Evolutionary conservation across 805 yeast genomes (phyloP), one percentile per base, ranked within the genome.

Genomic region (Candida sphagnicola): DNA sequence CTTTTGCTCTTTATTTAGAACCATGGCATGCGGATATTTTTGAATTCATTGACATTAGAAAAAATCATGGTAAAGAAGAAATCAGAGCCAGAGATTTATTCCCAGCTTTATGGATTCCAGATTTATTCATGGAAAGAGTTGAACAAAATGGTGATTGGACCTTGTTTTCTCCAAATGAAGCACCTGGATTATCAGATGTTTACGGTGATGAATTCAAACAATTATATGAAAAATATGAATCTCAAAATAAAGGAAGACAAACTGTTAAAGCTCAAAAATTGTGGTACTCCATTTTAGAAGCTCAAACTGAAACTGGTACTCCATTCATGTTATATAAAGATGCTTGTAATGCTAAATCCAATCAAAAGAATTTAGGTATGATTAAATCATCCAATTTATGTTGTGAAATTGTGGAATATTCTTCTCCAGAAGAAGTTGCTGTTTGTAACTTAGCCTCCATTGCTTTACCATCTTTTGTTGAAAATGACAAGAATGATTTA

Each of bases 281-380:
- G 47, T 77, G 82, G 82, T 74, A 75, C 47, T 65, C 79, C 26
- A 74, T 77, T 37, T 65, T 77, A 54, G 81, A 76, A 54, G 77
- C 81, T 17, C 82, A 77, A 58, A 77, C 82, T 34, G 82, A 77
- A 59, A 77, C 82, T 24, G 82, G 82, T 54, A 75, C 80, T 35
- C 82, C 82, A 32, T 77, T 76, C 63, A 75, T 77, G 81, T 63
- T 77, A 49, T 77, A 77, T 64, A 77, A 77, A 58, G 82, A 77
- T 60, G 77, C 82, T 11, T 77, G 82, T 60, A 77, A 77, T 61
- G 49, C 58, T 48, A 77, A 77, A 60, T 64, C 80, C 39, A 77
- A 77, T 61, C 82, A 77, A 58, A 70, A 75, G 70, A 77, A 77
- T 57, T 65, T 77, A 56, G 82, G 82, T 51, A 59, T 69, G 29